Percentiles rank a stretch among this genome's conserved stretches.
Conservation (phyloP, 2,329 filamentous ascomycete species). For the Balansia obtecta region DNA sequence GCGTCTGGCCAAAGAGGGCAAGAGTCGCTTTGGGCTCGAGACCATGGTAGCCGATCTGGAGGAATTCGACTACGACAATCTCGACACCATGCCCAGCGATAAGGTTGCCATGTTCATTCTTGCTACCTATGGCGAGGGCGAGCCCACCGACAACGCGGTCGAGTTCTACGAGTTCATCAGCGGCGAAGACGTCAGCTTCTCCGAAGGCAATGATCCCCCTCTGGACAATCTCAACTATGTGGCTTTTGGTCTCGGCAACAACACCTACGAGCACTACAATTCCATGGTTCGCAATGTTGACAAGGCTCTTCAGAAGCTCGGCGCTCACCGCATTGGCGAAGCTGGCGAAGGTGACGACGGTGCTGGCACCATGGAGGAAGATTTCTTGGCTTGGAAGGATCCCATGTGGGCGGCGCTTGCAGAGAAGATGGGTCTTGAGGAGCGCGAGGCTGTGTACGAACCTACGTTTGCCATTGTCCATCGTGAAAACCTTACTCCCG, state of each 20-base stretch:
- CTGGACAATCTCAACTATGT: conserved; percentile 83
- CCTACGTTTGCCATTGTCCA: conserved; percentile 78
- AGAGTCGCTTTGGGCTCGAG: conserved; percentile 88
- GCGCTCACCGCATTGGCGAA: conserved; percentile 70
- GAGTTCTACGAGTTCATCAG: conserved; percentile 97
- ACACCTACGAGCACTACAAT: conserved; percentile 99
- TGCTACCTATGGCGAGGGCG: conserved; percentile 94
- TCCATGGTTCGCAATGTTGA: conserved; percentile 91
- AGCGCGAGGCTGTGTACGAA: conserved; percentile 93
- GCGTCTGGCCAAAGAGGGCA: conserved; percentile 90
- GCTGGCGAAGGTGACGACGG: conserved; percentile 96
- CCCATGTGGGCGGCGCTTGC: conserved; percentile 90
- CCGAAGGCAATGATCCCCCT: conserved; percentile 58
- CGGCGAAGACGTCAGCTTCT: conserved; percentile 70
- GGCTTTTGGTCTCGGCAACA: conserved; percentile 93
- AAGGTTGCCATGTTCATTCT: conserved; percentile 92
- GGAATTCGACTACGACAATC: conserved; percentile 92
- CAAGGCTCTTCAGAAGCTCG: conserved; percentile 67
- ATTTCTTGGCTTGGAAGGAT: conserved; percentile 98
- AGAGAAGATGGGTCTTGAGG: conserved; percentile 76
- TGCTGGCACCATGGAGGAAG: conserved; percentile 98
- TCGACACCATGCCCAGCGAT: conserved; percentile 78
- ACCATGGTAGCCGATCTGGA: conserved; percentile 98
- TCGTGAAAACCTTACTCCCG: conserved; percentile 57
- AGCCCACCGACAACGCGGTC: conserved; percentile 96